Conservation (phyloP, 2,329 filamentous ascomycete species). For the Fusarium cicatricum region DNA sequence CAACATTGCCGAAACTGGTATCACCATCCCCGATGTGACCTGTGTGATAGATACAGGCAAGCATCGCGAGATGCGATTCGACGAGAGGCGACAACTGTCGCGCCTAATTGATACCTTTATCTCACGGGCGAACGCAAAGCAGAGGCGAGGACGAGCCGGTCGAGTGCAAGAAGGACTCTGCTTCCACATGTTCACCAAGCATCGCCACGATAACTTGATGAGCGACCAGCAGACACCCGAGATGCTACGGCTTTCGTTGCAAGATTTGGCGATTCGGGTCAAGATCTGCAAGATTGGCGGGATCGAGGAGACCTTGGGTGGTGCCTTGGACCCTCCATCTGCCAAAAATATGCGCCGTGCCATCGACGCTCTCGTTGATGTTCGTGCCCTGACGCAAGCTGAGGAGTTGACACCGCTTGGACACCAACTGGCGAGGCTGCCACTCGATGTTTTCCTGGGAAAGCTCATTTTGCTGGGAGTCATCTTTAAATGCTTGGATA, state of each 20-base stretch:
- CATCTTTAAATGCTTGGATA: slow-evolving; percentile 91
- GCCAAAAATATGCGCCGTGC: slow-evolving; percentile 92
- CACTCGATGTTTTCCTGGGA: slow-evolving; percentile 92
- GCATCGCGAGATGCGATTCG: slow-evolving; percentile 96
- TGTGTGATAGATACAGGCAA: slow-evolving; percentile 97
- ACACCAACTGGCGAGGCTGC: slow-evolving; percentile 84
- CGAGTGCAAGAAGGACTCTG: slow-evolving; percentile 95
- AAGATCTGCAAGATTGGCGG: slow-evolving; percentile 97
- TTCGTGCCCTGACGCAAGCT: slow-evolving; percentile 80
- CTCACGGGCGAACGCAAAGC: slow-evolving; percentile 93
- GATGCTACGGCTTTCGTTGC: slow-evolving; percentile 91
- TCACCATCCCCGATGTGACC: slow-evolving; percentile 97
- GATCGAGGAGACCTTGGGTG: slow-evolving; percentile 87
- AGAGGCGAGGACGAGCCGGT: slow-evolving; percentile 90
- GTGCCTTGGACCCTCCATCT: slow-evolving; percentile 89
- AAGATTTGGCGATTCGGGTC: slow-evolving; percentile 93
- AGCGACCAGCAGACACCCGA: slow-evolving; percentile 95
- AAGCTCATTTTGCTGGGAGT: slow-evolving; percentile 89
- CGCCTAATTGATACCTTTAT: slow-evolving; percentile 94
- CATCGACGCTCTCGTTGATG: slow-evolving; percentile 91
- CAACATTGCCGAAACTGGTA: slow-evolving; percentile 98
- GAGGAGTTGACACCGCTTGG: slow-evolving; percentile 91
- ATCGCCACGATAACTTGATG: slow-evolving; percentile 85
- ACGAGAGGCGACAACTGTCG: slow-evolving; percentile 91
- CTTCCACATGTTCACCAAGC: slow-evolving; percentile 94